phyloP scores from a whole-genome alignment of 768 basidiomycete genomes.

The Tricholoma furcatifolium region DNA sequence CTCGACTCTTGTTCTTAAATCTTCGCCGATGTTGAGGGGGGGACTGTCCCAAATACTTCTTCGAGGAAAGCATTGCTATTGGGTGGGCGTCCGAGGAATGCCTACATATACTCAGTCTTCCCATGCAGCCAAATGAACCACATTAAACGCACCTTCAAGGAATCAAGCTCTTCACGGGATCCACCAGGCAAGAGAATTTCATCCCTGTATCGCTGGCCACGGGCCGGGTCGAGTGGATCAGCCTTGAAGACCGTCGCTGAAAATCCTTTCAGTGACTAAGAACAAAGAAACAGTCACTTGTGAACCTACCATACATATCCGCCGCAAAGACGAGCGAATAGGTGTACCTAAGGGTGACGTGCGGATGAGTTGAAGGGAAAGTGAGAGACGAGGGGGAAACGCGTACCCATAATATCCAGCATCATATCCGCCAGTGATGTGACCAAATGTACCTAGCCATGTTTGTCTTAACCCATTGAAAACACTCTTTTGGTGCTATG shows the following conservation, averaged over 20 bases:
- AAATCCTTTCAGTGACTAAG: background rate
- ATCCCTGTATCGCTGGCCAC: slow-evolving; percentile 69
- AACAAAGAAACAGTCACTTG: background rate
- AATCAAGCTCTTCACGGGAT: slow-evolving; percentile 76
- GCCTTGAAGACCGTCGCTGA: slow-evolving; percentile 74
- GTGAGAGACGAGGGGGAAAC: slow-evolving; percentile 5
- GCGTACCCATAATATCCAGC: slow-evolving; percentile 62
- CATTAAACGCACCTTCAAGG: slow-evolving; percentile 55
- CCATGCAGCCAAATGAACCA: background rate
- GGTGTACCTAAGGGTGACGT: slow-evolving; percentile 41
- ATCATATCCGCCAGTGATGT: slow-evolving; percentile 75
- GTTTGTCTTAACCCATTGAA: background rate
- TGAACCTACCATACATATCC: slow-evolving; percentile 51
- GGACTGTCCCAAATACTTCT: slow-evolving; percentile 53
- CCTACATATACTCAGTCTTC: slow-evolving; percentile 35
- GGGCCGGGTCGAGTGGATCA: slow-evolving; percentile 68
- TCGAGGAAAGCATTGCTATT: slow-evolving; percentile 75
- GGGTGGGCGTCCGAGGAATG: slow-evolving; percentile 75
- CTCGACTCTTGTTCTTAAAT: slow-evolving; percentile 1
- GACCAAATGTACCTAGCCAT: slow-evolving; percentile 58
- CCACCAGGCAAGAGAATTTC: slow-evolving; percentile 76
- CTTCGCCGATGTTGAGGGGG: slow-evolving; percentile 15
- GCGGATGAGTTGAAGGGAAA: background rate
- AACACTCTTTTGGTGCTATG: background rate
- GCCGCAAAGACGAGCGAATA: slow-evolving; percentile 69